Evolutionary conservation across 208 protist genomes (phyloP).

Genomic region (Blechomonas ayalai): DNA sequence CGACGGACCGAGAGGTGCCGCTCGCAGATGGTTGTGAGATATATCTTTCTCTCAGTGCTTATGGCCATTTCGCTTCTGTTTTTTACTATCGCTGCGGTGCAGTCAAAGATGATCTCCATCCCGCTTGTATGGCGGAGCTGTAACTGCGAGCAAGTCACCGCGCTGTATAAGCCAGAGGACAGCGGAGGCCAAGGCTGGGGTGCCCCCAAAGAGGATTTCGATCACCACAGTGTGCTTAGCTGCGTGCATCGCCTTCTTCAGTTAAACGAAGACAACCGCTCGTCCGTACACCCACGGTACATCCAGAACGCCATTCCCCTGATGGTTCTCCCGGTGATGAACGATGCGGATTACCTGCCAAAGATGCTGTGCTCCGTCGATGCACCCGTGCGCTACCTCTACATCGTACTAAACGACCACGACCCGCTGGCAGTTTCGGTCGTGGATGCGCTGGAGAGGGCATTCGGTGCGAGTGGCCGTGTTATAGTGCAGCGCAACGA

Average conservation of each 20-base stretch:
- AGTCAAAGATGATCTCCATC: too few relatives aligned
- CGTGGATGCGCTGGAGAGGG: slow-evolving; percentile 15
- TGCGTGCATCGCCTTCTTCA: slow-evolving; percentile 18
- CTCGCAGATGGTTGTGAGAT: too few relatives aligned
- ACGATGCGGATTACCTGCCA: slow-evolving; percentile 21
- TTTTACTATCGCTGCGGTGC: too few relatives aligned
- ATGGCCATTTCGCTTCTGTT: too few relatives aligned
- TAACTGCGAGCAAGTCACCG: too few relatives aligned
- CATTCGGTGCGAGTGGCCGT: slow-evolving; percentile 27
- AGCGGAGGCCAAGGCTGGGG: too few relatives aligned
- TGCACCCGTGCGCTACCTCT: slow-evolving; percentile 27
- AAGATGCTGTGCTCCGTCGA: slow-evolving; percentile 25
- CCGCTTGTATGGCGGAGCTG: too few relatives aligned
- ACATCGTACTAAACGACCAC: slow-evolving; percentile 26
- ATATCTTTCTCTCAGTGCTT: too few relatives aligned
- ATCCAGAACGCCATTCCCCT: slow-evolving; percentile 23
- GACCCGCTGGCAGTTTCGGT: slow-evolving; percentile 9
- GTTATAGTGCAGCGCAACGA: slow-evolving; percentile 28
- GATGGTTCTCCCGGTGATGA: slow-evolving; percentile 28
- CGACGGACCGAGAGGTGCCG: too few relatives aligned
- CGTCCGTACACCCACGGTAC: slow-evolving; percentile 3
- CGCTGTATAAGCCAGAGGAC: too few relatives aligned
- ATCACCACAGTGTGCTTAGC: too few relatives aligned
- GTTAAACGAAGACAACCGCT: slow-evolving; percentile 5
- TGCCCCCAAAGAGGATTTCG: too few relatives aligned